phyloP scores from a whole-genome alignment of 1,284 basidiomycete genomes.

The Trametes hirsuta region DNA sequence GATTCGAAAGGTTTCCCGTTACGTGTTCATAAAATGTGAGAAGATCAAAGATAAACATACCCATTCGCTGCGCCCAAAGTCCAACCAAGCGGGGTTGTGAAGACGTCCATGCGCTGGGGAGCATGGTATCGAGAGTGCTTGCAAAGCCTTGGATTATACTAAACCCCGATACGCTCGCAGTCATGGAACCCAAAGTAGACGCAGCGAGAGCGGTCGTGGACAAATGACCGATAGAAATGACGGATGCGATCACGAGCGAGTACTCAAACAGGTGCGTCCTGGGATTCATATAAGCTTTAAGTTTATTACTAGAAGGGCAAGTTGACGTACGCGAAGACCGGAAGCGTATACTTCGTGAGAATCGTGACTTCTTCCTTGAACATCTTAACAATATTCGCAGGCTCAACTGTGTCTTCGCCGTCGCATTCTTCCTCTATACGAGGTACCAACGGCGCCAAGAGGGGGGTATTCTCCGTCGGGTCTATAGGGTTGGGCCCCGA shows the following conservation, averaged over 20 bases:
- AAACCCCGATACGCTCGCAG: conserved; percentile 71
- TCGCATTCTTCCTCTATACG: conserved; percentile 45
- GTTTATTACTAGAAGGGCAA: neutral
- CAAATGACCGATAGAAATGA: conserved; percentile 86
- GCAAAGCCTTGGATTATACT: conserved; percentile 86
- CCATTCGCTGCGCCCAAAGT: conserved; percentile 89
- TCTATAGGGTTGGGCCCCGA: conserved; percentile 30
- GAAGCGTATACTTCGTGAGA: conserved; percentile 65
- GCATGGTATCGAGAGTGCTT: conserved; percentile 86
- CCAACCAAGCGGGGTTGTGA: conserved; percentile 83
- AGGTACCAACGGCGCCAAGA: conserved; percentile 52
- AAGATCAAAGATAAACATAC: conserved; percentile 36
- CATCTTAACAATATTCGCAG: conserved; percentile 37
- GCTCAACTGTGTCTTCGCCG: conserved; percentile 36
- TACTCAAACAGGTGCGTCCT: conserved; percentile 80
- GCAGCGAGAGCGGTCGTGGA: conserved; percentile 84
- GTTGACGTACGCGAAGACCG: conserved; percentile 61
- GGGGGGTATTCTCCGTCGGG: conserved; percentile 52
- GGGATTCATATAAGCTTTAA: conserved; percentile 10
- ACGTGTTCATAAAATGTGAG: neutral
- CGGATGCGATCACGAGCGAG: conserved; percentile 72
- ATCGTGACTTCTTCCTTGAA: conserved; percentile 64
- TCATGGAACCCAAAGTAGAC: conserved; percentile 87
- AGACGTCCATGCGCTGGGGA: conserved; percentile 92
- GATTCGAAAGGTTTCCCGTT: too few relatives aligned